Conservation (phyloP, 163 green algal species). For the Scenedesmus sp. region DNA sequence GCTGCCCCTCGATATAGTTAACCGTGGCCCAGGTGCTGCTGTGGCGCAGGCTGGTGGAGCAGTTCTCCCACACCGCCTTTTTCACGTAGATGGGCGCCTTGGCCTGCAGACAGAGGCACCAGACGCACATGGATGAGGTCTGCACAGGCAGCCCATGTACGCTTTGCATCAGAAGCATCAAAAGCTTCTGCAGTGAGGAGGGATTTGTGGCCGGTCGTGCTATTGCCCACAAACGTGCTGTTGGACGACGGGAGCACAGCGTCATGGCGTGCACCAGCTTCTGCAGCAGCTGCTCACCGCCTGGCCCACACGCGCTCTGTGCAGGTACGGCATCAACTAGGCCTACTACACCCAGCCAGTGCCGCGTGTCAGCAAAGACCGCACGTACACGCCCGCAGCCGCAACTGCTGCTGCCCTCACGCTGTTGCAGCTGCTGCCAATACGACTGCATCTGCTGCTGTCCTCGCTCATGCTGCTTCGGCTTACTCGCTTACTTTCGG, state of each 20-base stretch:
- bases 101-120: constrained; percentile 50
- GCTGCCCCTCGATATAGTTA: constrained; percentile 43
- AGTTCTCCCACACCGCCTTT: constrained; percentile 71
- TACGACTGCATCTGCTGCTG: neutral
- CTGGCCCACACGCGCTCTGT: neutral
- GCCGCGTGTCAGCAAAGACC: neutral
- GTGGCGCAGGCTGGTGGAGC: constrained; percentile 54
- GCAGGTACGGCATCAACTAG: neutral
- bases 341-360: no score
- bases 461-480: neutral
- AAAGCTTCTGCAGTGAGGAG: no score
- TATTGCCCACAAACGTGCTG: no score
- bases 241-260: no score
- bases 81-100: constrained; percentile 73
- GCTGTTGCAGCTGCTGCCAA: neutral
- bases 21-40: constrained; percentile 54
- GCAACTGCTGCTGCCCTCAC: neutral
- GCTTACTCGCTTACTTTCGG: no score
- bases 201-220: no score
- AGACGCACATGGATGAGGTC: neutral
- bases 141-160: neutral
- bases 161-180: no score
- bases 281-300: neutral
- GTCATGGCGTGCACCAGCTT: no score
- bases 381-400: neutral